phyloP scores from a whole-genome alignment of 768 basidiomycete species.

The Boletus vinaceobasis region DNA sequence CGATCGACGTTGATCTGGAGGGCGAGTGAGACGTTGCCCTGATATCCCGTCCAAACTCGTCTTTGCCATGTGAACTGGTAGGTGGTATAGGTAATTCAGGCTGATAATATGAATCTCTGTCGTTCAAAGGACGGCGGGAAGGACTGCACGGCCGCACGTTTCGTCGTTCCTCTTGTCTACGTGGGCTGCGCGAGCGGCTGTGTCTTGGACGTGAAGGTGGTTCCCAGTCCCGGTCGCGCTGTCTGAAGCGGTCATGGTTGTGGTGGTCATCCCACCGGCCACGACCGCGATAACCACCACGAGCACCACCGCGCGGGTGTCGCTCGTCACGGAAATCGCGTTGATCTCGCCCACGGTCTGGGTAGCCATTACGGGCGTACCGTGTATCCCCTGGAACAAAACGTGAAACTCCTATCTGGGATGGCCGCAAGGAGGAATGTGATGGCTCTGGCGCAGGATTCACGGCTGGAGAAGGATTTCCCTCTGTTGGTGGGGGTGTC shows the following conservation, averaged over 20 bases:
- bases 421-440: neutral
- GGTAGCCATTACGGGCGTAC: constrained; percentile 27
- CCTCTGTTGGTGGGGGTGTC: constrained; percentile 24
- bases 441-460: constrained; percentile 23
- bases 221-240: constrained; percentile 43
- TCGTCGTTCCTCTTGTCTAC: constrained; percentile 51
- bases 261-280: constrained; percentile 66
- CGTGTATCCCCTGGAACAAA: constrained; percentile 39
- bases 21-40: constrained; percentile 47
- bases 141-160: constrained; percentile 59
- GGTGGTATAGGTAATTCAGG: constrained; percentile 22
- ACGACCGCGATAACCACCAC: constrained; percentile 57
- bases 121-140: constrained; percentile 43
- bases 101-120: constrained; percentile 26
- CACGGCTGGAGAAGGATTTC: neutral
- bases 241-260: constrained; percentile 37
- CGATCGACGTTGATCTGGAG: constrained; percentile 27
- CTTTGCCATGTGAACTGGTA: constrained; percentile 48
- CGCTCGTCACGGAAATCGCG: constrained; percentile 53
- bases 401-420: constrained; percentile 18
- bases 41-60: constrained; percentile 86
- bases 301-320: constrained; percentile 48
- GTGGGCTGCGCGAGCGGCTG: constrained; percentile 77
- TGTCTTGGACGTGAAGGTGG: constrained; percentile 43
- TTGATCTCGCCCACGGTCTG: constrained; percentile 44